phyloP scores from a whole-genome alignment of 192 early-diverging fungal genomes.

The Entomortierella beljakovae region DNA sequence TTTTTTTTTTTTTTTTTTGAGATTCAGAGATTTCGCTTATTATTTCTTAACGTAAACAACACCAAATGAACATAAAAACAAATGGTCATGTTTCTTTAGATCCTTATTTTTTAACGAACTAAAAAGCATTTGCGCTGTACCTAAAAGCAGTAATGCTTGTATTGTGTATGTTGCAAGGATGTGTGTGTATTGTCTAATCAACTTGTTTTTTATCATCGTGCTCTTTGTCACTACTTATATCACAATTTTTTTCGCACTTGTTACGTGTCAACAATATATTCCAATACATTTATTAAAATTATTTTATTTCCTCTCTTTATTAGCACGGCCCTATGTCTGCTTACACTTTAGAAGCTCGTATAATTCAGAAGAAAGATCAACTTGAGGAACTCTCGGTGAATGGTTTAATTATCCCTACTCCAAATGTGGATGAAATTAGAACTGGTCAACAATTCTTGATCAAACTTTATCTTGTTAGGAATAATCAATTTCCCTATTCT shows the following conservation, averaged over 20 bases:
- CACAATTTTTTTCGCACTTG: neutral
- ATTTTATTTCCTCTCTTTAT: neutral
- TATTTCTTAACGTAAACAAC: neutral
- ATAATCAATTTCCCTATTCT: too few relatives aligned
- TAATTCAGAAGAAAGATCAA: conserved; percentile 53
- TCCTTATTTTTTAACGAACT: neutral
- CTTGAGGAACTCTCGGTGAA: conserved; percentile 38
- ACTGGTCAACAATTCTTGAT: conserved; percentile 53
- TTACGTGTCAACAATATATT: neutral
- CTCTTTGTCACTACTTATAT: neutral
- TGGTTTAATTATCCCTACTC: conserved; percentile 12
- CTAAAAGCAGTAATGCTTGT: too few relatives aligned
- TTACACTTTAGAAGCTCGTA: conserved; percentile 36
- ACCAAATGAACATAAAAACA: too few relatives aligned
- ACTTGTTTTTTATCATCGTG: neutral
- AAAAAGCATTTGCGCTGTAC: too few relatives aligned
- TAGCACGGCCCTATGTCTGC: conserved; percentile 24
- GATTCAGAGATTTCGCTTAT: neutral
- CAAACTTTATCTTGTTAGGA: conserved; percentile 34
- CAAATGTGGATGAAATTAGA: conserved; percentile 39
- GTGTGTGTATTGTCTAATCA: too few relatives aligned
- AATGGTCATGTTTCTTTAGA: neutral
- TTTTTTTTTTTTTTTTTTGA: too few relatives aligned
- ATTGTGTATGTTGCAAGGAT: neutral
- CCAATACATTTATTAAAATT: neutral